phyloP scores from a whole-genome alignment of 768 basidiomycete genomes.

The Sarcomyxa edulis region DNA sequence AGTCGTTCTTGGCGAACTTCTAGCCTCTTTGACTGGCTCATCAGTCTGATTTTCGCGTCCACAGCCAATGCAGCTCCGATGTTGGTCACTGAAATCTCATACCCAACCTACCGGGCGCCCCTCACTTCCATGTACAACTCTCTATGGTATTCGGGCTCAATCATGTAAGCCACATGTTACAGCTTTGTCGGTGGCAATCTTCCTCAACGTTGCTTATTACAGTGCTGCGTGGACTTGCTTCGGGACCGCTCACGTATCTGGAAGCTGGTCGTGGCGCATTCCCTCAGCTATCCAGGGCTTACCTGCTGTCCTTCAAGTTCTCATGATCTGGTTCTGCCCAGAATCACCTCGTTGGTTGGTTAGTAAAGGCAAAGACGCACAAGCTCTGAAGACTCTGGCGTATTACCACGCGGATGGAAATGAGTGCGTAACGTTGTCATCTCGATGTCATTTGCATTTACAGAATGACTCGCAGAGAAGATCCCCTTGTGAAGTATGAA shows the following conservation, averaged over 20 bases:
- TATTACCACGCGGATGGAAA: slow-evolving; percentile 84
- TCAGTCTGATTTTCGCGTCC: slow-evolving; percentile 11
- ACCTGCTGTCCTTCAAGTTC: slow-evolving; percentile 64
- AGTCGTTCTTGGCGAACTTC: slow-evolving; percentile 13
- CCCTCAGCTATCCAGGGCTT: slow-evolving; percentile 70
- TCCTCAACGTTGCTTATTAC: neutral
- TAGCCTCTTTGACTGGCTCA: too few species aligned
- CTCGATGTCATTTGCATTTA: neutral
- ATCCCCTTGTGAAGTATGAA: slow-evolving; percentile 68
- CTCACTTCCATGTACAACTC: slow-evolving; percentile 79
- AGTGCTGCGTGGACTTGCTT: slow-evolving; percentile 84
- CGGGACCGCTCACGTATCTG: slow-evolving; percentile 67
- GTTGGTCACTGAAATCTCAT: slow-evolving; percentile 82
- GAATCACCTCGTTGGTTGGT: slow-evolving; percentile 86
- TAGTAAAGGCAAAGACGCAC: slow-evolving; percentile 63
- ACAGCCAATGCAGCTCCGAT: slow-evolving; percentile 72
- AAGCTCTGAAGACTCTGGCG: slow-evolving; percentile 67
- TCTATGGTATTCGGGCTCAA: slow-evolving; percentile 82
- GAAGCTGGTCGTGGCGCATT: slow-evolving; percentile 78
- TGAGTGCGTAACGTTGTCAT: slow-evolving; percentile 30
- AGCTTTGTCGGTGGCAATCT: neutral
- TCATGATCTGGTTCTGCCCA: slow-evolving; percentile 63
- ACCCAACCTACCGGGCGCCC: slow-evolving; percentile 76
- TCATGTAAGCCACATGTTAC: slow-evolving; percentile 44
- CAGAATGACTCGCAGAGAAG: slow-evolving; percentile 29